Base-by-base conservation (phyloP, 2,329 filamentous ascomycete genomes). In the Cordyceps militaris region DNA sequence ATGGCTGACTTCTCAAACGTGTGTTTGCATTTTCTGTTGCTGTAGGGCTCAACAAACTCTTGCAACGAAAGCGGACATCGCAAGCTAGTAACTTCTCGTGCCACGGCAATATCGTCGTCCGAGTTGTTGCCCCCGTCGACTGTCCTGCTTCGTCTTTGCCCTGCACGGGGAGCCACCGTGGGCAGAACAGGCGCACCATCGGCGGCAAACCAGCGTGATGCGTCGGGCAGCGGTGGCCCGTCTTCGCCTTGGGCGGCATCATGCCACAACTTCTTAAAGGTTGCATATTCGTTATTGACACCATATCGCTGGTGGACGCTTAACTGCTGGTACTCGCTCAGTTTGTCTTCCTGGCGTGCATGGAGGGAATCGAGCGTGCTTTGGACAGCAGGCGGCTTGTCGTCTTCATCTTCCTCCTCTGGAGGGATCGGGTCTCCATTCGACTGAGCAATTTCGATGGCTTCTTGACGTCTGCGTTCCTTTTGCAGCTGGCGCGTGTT, bases 1-100 rank as follows among this genome's bases (percentile, higher is more conserved):
- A 92, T 85, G 0, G 83, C 82, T 1, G 68, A 66, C 68, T 82
- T 86, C 66, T 92, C 86, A 66, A 89, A 92, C 0, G 81, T 85
- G 68, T 92, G 88, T 57, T 81, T 84, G 74, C 88, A 92, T 62
- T 82, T 81, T 14, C 67, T 73, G 64, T 82, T 88, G 57, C 81
- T 88, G 65, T 82, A 84, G 0, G 88, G 88, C 54, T 89, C 79
- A 43, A 75, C 73, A 74, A 90, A 85, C 46, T 80, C 74, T 53
- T 76, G 75, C 62, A 91, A 74, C 0, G 87, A 87, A 21, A 92
- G 69, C 0, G 87, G 87, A 65, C 88, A 92, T 64, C 82, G 85
- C 32, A 86, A 81, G 68, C 82, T 87, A 54, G 85, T 77, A 4
- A 79, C 80, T 61, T 85, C 83, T 50, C 81, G 77, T 28, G 82